phyloP scores from a whole-genome alignment of 306 rosid species.

The Cicer cuneatum region DNA sequence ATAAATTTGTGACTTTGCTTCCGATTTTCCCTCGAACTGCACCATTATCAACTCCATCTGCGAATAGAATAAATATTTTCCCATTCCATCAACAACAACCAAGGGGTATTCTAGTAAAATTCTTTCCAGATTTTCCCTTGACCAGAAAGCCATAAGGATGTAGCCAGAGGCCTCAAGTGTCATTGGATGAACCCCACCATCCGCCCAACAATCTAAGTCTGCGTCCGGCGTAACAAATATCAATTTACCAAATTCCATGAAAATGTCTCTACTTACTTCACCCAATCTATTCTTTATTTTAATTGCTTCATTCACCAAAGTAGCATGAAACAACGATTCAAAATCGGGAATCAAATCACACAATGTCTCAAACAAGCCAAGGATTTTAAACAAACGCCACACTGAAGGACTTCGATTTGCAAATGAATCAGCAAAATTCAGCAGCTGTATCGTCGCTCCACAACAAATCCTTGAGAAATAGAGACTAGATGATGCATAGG shows the following conservation, averaged over 20 bases:
- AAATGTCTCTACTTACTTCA: neutral
- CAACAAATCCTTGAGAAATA: constrained; percentile 73
- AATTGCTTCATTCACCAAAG: constrained; percentile 28
- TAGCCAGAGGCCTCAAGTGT: neutral
- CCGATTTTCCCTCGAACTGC: constrained; percentile 65
- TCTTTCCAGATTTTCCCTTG: neutral
- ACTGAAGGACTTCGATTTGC: constrained; percentile 56
- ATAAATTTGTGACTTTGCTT: constrained; percentile 66
- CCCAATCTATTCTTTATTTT: neutral
- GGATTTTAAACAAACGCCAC: constrained; percentile 55
- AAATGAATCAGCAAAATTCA: constrained; percentile 61
- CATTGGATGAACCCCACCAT: neutral
- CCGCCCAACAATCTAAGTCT: too few species aligned
- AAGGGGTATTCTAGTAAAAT: constrained; percentile 7
- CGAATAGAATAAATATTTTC: constrained; percentile 50
- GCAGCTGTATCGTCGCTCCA: constrained; percentile 57
- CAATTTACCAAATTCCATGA: constrained; percentile 35
- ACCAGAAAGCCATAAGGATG: neutral
- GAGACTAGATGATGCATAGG: constrained; percentile 54
- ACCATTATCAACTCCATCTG: constrained; percentile 67
- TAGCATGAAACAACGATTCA: constrained; percentile 46
- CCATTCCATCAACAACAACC: constrained; percentile 41
- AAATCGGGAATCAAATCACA: constrained; percentile 62
- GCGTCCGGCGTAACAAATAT: too few species aligned
- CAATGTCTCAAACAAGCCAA: constrained; percentile 59